A percentile compares a stretch with the other conserved stretches of the same genome.
These are phyloP conservation scores for Calonectria leucothoes DNA, from an alignment of 2,329 filamentous ascomycete species.

Conservation along the genomic window DNA sequence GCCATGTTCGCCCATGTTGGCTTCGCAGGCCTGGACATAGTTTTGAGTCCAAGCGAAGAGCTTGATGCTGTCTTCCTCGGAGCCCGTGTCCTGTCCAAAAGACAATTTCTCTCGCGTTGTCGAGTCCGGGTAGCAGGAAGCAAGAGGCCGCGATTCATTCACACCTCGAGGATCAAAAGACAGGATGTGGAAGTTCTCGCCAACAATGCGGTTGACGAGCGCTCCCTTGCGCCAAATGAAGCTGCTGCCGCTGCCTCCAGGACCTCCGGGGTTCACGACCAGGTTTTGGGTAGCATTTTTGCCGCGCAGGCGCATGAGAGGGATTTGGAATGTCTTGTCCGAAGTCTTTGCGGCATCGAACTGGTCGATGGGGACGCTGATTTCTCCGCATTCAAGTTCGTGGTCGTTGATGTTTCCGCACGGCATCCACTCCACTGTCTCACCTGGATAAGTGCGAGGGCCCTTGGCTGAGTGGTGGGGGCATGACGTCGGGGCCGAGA, in stretches of 20 bases:
- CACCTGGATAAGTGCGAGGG: conserved; percentile 43
- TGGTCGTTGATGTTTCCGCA: conserved; percentile 52
- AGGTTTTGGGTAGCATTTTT: conserved; percentile 56
- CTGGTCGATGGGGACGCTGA: conserved; percentile 60
- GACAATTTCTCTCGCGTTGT: conserved; percentile 45
- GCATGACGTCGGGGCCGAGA: not conserved
- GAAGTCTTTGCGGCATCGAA: conserved; percentile 45
- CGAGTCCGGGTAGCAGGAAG: conserved; percentile 53
- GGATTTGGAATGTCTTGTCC: conserved; percentile 55
- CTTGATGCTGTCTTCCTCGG: conserved; percentile 49
- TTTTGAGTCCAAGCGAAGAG: conserved; percentile 56
- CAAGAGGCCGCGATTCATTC: conserved; percentile 43
- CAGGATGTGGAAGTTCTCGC: conserved; percentile 59
- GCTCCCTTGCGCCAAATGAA: conserved; percentile 51
- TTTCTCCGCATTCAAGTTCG: conserved; percentile 54
- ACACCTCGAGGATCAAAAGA: conserved; percentile 62
- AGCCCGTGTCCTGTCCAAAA: conserved; percentile 36
- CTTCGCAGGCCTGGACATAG: conserved; percentile 53
- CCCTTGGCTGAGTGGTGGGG: not conserved
- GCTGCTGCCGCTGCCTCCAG: conserved; percentile 56
- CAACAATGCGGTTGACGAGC: conserved; percentile 48
- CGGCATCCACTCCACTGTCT: conserved; percentile 51
- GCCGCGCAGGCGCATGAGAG: conserved; percentile 57
- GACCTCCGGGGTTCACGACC: conserved; percentile 61
- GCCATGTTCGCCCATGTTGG: conserved; percentile 58